Percentiles rank a stretch among this genome's conserved stretches.
These are phyloP conservation scores for Metschnikowia gruessii DNA, from an alignment of 805 yeast genomes.

Conservation along the genomic window DNA sequence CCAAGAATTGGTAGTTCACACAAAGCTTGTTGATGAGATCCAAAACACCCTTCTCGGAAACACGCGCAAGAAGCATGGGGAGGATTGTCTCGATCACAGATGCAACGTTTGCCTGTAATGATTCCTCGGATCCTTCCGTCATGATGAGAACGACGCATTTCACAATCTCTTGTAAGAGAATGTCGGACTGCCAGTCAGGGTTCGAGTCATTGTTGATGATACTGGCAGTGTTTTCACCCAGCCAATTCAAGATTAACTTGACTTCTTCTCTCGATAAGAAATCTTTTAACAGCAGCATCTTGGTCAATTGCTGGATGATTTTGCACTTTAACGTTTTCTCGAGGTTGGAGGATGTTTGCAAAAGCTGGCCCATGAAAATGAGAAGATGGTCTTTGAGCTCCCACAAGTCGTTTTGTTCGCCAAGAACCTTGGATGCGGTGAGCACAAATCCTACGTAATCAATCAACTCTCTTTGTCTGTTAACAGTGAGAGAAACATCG, in stretches of 20 bases:
- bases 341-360: conserved; percentile 61
- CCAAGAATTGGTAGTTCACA: conserved; percentile 43
- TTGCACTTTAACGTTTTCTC: conserved; percentile 70
- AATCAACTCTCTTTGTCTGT: conserved; percentile 58
- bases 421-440: conserved; percentile 32
- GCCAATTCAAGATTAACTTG: conserved; percentile 58
- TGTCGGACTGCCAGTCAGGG: conserved; percentile 37
- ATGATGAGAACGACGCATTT: conserved; percentile 52
- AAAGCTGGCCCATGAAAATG: conserved; percentile 62
- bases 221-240: conserved; percentile 52
- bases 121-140: conserved; percentile 16
- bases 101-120: conserved; percentile 24
- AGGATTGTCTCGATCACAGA: conserved; percentile 42
- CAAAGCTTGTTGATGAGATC: conserved; percentile 30
- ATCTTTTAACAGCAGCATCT: conserved; percentile 47
- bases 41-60: conserved; percentile 30
- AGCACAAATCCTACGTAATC: conserved; percentile 61
- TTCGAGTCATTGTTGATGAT: conserved; percentile 35
- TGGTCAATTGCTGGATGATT: conserved; percentile 62
- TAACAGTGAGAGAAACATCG: conserved; percentile 41
- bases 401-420: conserved; percentile 36
- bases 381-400: conserved; percentile 64
- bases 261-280: conserved; percentile 56
- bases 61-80: conserved; percentile 27
- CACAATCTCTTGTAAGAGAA: conserved; percentile 52